phyloP scores from a whole-genome alignment of 495 filamentous ascomycete genomes.

The Cercophora samala region DNA sequence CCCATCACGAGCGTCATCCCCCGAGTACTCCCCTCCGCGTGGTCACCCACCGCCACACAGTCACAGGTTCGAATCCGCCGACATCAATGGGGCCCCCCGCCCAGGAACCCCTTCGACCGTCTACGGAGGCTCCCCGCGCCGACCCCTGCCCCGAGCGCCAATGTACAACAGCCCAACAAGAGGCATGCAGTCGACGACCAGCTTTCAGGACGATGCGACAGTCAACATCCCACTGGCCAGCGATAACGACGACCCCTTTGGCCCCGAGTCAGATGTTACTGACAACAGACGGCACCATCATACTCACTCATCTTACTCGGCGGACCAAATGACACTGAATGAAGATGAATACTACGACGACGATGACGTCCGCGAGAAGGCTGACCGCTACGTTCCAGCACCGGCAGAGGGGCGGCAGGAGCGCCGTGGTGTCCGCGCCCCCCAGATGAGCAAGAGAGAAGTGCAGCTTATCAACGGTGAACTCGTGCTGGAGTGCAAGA shows the following conservation, averaged over 20 bases:
- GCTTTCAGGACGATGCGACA: constrained; percentile 51
- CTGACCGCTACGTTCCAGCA: constrained; percentile 80
- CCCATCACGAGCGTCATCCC: constrained; percentile 51
- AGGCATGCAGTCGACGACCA: constrained; percentile 30
- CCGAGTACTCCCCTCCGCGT: constrained; percentile 51
- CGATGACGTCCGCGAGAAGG: constrained; percentile 54
- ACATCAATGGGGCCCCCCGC: constrained; percentile 83
- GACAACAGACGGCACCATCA: constrained; percentile 30
- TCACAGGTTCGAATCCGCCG: constrained; percentile 75
- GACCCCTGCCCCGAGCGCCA: constrained; percentile 88
- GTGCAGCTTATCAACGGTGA: constrained; percentile 96
- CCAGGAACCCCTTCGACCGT: constrained; percentile 85
- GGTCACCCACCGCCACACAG: constrained; percentile 62
- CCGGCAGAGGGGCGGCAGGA: constrained; percentile 74
- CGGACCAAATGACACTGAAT: constrained; percentile 51
- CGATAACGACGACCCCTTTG: constrained; percentile 73
- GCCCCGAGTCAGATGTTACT: constrained; percentile 52
- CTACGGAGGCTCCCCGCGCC: constrained; percentile 79
- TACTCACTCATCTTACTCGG: constrained; percentile 58
- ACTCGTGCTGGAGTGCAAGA: constrained; percentile 97
- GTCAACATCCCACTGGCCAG: constrained; percentile 57
- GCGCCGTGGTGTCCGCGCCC: constrained; percentile 75
- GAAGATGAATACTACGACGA: constrained; percentile 36
- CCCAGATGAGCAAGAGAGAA: constrained; percentile 89
- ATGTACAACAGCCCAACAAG: constrained; percentile 58